Percentiles rank a stretch among this genome's conserved stretches.
Evolutionary conservation across 768 basidiomycete genomes (phyloP).

Genomic region (Trametes sanguinea): DNA sequence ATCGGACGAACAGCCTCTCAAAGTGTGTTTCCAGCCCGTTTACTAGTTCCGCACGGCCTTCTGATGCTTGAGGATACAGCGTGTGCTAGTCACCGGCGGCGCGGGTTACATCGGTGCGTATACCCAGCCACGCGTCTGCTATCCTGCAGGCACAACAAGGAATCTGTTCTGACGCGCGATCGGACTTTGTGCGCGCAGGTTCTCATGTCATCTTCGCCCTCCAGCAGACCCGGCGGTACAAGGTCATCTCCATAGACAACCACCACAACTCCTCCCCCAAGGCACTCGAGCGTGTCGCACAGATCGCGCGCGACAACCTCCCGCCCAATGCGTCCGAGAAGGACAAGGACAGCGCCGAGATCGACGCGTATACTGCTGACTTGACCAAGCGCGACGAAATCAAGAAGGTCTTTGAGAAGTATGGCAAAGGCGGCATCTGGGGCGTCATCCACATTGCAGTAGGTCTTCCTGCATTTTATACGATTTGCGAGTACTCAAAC

Average conservation of each 20-base stretch:
- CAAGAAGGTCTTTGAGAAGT: constrained; percentile 76
- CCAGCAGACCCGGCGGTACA: constrained; percentile 85
- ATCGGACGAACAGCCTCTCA: constrained; percentile 19
- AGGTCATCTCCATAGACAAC: constrained; percentile 95
- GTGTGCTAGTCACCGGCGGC: constrained; percentile 74
- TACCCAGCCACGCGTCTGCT: constrained; percentile 18
- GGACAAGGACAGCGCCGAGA: constrained; percentile 71
- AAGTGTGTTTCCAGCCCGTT: constrained; percentile 12
- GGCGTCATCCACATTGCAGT: constrained; percentile 96
- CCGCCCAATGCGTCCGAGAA: constrained; percentile 62
- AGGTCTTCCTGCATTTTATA: constrained; percentile 35
- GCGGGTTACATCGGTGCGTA: constrained; percentile 84
- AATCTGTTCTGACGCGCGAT: constrained; percentile 16
- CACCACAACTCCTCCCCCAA: constrained; percentile 85
- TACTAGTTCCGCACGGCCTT: neutral
- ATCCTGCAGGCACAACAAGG: constrained; percentile 19
- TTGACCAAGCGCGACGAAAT: constrained; percentile 73
- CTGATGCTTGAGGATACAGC: constrained; percentile 38
- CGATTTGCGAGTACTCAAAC: neutral
- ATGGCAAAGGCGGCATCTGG: constrained; percentile 91
- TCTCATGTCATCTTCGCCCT: constrained; percentile 91
- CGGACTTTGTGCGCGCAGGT: constrained; percentile 48
- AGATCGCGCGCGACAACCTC: constrained; percentile 77
- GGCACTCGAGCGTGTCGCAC: constrained; percentile 73
- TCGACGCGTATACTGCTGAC: constrained; percentile 73